Percentiles rank a stretch among this genome's conserved stretches.
Evolutionary conservation across 2,329 filamentous ascomycete genomes (phyloP).

Genomic region (Cladosporium sp.): DNA sequence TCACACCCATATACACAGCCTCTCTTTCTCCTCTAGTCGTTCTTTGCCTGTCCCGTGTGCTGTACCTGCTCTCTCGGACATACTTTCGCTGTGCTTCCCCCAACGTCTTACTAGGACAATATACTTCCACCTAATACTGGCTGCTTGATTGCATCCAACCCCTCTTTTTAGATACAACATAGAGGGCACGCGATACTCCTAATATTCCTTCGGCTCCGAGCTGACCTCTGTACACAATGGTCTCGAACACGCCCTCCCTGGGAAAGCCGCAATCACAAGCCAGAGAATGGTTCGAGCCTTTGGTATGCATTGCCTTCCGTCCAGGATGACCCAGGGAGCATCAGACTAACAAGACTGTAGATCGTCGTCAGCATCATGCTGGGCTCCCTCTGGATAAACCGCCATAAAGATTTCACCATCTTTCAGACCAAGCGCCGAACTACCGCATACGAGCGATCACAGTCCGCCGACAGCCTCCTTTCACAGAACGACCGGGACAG

Average conservation of each 20-base stretch:
- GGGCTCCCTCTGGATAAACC: slow-evolving; percentile 38
- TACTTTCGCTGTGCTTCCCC: neutral
- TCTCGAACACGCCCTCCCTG: neutral
- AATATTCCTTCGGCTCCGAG: too few species aligned
- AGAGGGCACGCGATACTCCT: too few species aligned
- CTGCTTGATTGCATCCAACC: neutral
- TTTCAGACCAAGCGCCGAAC: slow-evolving; percentile 12
- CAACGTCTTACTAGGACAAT: neutral
- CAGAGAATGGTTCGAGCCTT: slow-evolving; percentile 24
- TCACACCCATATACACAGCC: neutral
- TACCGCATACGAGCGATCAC: slow-evolving; percentile 37
- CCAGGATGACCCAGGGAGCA: neutral
- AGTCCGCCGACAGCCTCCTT: slow-evolving; percentile 40
- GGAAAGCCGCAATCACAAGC: slow-evolving; percentile 25
- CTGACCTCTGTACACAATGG: neutral
- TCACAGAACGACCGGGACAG: slow-evolving; percentile 15
- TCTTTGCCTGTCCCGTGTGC: neutral
- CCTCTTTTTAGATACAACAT: neutral
- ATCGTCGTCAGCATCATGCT: slow-evolving; percentile 42
- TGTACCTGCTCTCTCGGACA: neutral
- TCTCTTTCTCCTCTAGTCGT: neutral
- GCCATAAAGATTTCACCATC: slow-evolving; percentile 34
- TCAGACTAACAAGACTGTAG: slow-evolving; percentile 20
- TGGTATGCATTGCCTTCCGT: slow-evolving; percentile 19
- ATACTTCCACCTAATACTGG: neutral